A percentile compares a stretch with the other conserved stretches of the same genome.
These are phyloP conservation scores for Asterella californica DNA, from an alignment of 225 moss, liverwort and hornwort genomes.

Conservation along the genomic window DNA sequence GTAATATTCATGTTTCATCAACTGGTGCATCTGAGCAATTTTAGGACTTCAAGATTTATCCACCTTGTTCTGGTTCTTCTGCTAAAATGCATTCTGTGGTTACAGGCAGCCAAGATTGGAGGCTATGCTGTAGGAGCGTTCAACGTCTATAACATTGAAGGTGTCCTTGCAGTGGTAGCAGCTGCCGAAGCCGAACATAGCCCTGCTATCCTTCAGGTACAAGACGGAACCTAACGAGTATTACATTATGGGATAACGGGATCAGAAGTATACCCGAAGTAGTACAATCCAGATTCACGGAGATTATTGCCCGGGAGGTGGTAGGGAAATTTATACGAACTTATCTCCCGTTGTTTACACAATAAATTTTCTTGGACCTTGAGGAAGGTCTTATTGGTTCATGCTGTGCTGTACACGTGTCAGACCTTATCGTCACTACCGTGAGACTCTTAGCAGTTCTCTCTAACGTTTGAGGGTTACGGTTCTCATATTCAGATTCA, in stretches of 20 bases:
- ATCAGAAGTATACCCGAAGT: background rate
- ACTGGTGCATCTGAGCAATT: background rate
- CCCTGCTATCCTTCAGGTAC: slow-evolving; percentile 90
- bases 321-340: background rate
- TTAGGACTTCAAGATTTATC: background rate
- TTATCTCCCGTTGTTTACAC: background rate
- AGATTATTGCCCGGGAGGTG: background rate
- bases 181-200: slow-evolving; percentile 91
- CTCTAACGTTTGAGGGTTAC: background rate
- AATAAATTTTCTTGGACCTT: background rate
- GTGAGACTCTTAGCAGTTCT: background rate
- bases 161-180: slow-evolving; percentile 83
- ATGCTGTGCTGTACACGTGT: background rate
- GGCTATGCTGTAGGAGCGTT: slow-evolving; percentile 88
- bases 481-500: slow-evolving; percentile 61
- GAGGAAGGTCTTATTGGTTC: background rate
- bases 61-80: background rate
- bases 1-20: background rate
- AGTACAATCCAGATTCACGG: background rate
- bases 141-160: slow-evolving; percentile 91
- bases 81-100: background rate
- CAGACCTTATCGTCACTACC: background rate
- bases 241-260: background rate
- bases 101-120: slow-evolving; percentile 74
- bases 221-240: background rate